These are phyloP conservation scores for Ogataea paradorogensis DNA, from an alignment of 805 yeast species.

Conservation along the genomic window DNA sequence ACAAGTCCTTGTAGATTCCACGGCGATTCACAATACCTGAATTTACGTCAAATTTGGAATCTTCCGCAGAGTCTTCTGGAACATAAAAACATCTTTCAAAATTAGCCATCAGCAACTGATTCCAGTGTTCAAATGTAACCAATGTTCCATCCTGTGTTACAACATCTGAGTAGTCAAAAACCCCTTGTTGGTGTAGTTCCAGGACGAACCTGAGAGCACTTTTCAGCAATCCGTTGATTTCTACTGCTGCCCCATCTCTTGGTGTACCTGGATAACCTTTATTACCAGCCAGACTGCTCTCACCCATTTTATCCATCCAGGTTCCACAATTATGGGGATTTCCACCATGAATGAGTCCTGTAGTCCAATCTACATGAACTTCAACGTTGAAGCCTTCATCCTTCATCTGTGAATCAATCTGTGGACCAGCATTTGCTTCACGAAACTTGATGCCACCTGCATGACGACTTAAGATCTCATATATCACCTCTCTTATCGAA, in stretches of 20 bases:
- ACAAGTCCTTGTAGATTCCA: constrained; percentile 91
- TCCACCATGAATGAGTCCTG: constrained; percentile 89
- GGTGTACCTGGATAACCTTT: constrained; percentile 98
- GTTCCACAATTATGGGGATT: constrained; percentile 94
- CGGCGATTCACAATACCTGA: constrained; percentile 72
- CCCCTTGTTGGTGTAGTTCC: constrained; percentile 49
- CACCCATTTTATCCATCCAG: constrained; percentile 99
- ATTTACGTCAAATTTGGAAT: constrained; percentile 59
- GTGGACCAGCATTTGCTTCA: constrained; percentile 93
- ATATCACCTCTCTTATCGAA: constrained; percentile 71
- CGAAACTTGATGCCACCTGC: constrained; percentile 84
- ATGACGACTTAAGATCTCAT: constrained; percentile 82
- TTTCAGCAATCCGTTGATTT: constrained; percentile 84
- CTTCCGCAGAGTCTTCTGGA: constrained; percentile 65
- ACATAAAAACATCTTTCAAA: constrained; percentile 80
- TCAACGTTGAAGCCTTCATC: constrained; percentile 89
- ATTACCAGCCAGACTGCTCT: constrained; percentile 74
- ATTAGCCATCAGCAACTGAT: constrained; percentile 58
- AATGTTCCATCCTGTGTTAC: constrained; percentile 53
- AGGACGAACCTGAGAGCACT: constrained; percentile 80
- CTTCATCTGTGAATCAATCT: constrained; percentile 86
- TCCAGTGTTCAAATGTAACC: constrained; percentile 69
- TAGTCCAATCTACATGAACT: constrained; percentile 79
- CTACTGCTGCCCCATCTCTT: constrained; percentile 95
- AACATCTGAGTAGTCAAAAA: constrained; percentile 59